Evolutionary conservation across 345 rosid species (phyloP).

Genomic region (Lenwebbia sp.): DNA sequence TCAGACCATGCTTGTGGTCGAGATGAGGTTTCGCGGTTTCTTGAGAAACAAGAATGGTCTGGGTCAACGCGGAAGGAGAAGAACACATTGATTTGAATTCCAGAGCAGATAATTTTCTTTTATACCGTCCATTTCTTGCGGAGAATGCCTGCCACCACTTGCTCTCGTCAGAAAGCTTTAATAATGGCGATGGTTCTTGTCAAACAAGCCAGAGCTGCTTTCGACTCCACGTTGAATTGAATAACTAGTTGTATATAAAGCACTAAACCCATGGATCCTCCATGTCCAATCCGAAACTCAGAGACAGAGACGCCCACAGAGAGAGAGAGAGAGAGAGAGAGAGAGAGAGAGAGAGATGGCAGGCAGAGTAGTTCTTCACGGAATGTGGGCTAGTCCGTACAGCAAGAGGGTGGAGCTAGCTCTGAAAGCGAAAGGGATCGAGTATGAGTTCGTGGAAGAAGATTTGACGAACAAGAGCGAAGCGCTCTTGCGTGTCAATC

Average conservation of each 20-base stretch:
- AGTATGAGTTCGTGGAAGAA: slow-evolving; percentile 28
- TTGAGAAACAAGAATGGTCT: not conserved
- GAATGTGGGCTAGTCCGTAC: slow-evolving; percentile 19
- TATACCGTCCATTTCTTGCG: not conserved
- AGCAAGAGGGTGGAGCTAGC: slow-evolving; percentile 27
- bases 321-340: slow-evolving; percentile 1
- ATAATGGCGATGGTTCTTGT: not conserved
- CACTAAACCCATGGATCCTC: not conserved
- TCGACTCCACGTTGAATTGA: not conserved
- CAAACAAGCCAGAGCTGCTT: not conserved
- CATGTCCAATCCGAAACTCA: not conserved
- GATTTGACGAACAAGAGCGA: slow-evolving; percentile 31
- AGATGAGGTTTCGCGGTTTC: not conserved
- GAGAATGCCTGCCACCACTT: not conserved
- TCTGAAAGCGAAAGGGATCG: slow-evolving; percentile 25
- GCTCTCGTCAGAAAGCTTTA: not conserved
- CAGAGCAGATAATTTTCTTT: not conserved
- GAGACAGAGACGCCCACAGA: not conserved
- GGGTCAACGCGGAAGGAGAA: not conserved
- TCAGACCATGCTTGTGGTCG: not conserved
- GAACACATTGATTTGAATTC: not conserved
- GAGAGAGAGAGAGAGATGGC: slow-evolving; percentile 10
- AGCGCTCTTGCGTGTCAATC: slow-evolving; percentile 6
- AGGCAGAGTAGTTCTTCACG: slow-evolving; percentile 21
- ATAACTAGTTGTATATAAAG: not conserved